A percentile compares a stretch with the other conserved stretches of the same genome.
These are phyloP conservation scores for Cercospora nicotianae DNA, from an alignment of 2,329 filamentous ascomycete species.

Conservation along the genomic window DNA sequence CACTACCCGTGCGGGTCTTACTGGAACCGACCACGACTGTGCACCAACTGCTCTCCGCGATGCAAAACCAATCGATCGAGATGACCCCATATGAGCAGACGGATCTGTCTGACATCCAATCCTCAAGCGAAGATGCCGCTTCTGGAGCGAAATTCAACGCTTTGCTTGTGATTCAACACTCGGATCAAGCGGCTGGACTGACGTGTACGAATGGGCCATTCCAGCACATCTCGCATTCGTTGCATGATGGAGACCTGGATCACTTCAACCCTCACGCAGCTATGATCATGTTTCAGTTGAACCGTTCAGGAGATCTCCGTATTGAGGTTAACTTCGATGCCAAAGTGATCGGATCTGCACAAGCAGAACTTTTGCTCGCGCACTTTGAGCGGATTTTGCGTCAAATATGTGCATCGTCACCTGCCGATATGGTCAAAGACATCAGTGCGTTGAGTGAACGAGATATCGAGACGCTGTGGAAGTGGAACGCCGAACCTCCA, in stretches of 20 bases:
- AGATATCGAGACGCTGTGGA: constrained; percentile 13
- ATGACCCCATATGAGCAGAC: constrained; percentile 23
- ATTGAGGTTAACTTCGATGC: constrained; percentile 12
- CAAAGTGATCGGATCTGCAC: constrained; percentile 3
- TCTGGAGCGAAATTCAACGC: constrained; percentile 12
- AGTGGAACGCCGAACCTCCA: constrained; percentile 10
- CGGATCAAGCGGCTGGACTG: not conserved
- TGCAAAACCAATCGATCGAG: constrained; percentile 15
- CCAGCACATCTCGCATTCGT: constrained; percentile 1
- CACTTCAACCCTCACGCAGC: constrained; percentile 17
- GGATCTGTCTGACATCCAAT: constrained; percentile 11
- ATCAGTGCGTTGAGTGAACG: constrained; percentile 1
- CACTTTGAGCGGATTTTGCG: constrained; percentile 17
- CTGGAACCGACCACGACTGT: not conserved
- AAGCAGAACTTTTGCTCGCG: constrained; percentile 1
- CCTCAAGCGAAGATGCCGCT: constrained; percentile 5
- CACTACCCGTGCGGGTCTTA: constrained; percentile 13
- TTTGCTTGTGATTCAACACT: constrained; percentile 10
- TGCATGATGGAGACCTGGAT: constrained; percentile 5
- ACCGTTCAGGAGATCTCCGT: not conserved
- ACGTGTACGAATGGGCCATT: not conserved
- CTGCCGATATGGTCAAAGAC: not conserved
- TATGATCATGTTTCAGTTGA: constrained; percentile 16
- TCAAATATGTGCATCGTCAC: constrained; percentile 7
- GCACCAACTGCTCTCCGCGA: constrained; percentile 8